Evolutionary conservation across 139 green algal genomes (phyloP).

Genomic region (Picochlorum sp.): DNA sequence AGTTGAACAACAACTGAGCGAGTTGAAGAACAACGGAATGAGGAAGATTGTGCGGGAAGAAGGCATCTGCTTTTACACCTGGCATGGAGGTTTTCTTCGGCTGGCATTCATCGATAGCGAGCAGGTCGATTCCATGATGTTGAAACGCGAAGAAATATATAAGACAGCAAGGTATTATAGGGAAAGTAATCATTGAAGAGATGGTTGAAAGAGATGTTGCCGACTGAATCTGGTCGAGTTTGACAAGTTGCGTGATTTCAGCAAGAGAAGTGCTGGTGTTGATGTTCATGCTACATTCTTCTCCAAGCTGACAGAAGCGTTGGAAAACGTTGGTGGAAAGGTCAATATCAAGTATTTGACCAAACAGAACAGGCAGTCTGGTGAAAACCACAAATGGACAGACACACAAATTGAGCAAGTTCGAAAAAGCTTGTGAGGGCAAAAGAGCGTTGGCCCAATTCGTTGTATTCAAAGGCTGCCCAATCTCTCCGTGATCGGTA

Average conservation of each 20-base stretch:
- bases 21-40: neutral
- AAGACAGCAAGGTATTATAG: neutral
- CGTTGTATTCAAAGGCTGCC: neutral
- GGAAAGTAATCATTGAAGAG: slow-evolving; percentile 1
- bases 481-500: neutral
- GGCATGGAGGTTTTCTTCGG: neutral
- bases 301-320: neutral
- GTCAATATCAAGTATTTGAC: neutral
- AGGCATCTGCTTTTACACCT: neutral
- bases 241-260: neutral
- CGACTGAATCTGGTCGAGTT: neutral
- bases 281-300: neutral
- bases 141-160: neutral
- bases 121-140: neutral
- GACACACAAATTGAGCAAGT: neutral
- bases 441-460: neutral
- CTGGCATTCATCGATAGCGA: neutral
- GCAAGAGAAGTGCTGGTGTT: neutral
- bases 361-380: neutral
- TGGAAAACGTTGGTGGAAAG: neutral
- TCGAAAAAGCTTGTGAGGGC: neutral
- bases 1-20: too few species aligned
- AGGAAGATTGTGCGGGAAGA: neutral
- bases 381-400: neutral
- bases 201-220: neutral